Base-by-base conservation (phyloP, 2,329 filamentous ascomycete genomes). In the Xylogone sp. region DNA sequence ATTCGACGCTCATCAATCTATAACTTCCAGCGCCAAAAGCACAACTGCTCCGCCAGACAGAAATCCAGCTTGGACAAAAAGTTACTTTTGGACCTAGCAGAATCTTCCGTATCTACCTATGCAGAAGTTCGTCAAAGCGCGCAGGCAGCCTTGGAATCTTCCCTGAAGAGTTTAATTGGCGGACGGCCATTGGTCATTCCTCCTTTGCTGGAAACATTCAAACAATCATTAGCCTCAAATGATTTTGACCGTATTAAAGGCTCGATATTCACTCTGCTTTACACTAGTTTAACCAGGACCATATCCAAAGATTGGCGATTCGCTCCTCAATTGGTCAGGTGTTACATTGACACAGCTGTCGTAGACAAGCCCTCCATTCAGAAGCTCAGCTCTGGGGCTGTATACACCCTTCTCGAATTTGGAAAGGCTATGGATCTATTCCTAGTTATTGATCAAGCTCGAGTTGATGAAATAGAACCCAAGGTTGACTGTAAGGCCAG, bases 281-380 rank as follows among this genome's bases (percentile, higher is more conserved):
- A 93, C 62, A 92, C 93, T 10, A 95, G 89, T 54, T 74, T 99
- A 31, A 81, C 91, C 5, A 95, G 92, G 71, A 95, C 93, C 0
- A 81, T 96, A 44, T 83, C 90, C 45, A 86, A 88, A 50, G 92
- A 99, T 67, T 99, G 95, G 95, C 87, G 92, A 39, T 97, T 92
- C 68, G 90, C 94, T 0, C 94, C 95, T 1, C 82, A 87, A n/a
- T 75, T 97, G 46, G 89, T 99, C 73, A 85, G 86, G 49, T 77
- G 94, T 8, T 99, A 96, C 70, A 94, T 99, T 57, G 83, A 88
- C 62, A 90, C 94, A 2, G 92, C 88, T 18, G 86, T 86, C 31
- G 91, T 95, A 16, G 94, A 99, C 70, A 96, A 96, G 67, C 84
- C 90, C 3, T 97, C 93, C 1, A 93, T 99, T 42, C 94, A 99